phyloP scores from a whole-genome alignment of 1,139 yeast species.

The Pichia sp. region DNA sequence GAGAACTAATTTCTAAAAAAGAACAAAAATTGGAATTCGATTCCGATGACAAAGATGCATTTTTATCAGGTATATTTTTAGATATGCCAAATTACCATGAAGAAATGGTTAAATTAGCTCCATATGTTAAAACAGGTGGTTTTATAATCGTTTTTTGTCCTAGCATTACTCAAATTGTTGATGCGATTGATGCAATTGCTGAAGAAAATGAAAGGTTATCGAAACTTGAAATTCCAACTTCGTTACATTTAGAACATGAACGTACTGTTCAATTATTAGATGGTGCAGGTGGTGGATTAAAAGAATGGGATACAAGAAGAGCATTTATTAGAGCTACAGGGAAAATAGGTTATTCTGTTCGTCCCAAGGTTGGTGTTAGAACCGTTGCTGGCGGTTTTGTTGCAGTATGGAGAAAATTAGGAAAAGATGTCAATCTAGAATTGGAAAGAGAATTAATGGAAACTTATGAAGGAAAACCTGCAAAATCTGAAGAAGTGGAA shows the following conservation, averaged over 20 bases:
- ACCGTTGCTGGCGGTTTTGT: conserved; percentile 45
- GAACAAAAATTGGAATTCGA: conserved; percentile 3
- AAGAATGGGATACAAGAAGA: conserved; percentile 38
- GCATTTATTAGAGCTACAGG: conserved; percentile 35
- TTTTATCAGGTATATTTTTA: conserved; percentile 37
- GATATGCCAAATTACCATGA: conserved; percentile 39
- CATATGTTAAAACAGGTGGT: conserved; percentile 34
- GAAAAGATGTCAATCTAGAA: conserved; percentile 12
- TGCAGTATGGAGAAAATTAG: conserved; percentile 30
- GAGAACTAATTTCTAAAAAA: conserved; percentile 8
- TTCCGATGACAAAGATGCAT: conserved; percentile 23
- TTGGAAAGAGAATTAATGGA: conserved; percentile 12
- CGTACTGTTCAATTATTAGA: conserved; percentile 37
- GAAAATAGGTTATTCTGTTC: conserved; percentile 36
- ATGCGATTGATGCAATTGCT: conserved; percentile 29
- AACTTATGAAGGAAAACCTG: conserved; percentile 8
- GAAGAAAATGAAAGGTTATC: conserved; percentile 18
- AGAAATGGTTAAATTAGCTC: conserved; percentile 30
- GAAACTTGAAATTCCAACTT: conserved; percentile 1
- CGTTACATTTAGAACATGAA: conserved; percentile 20
- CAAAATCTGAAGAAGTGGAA: neutral
- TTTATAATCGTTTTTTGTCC: conserved; percentile 41
- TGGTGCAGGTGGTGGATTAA: conserved; percentile 43
- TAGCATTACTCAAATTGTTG: conserved; percentile 39
- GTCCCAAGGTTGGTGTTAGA: conserved; percentile 41